phyloP scores from a whole-genome alignment of 2,329 filamentous ascomycete genomes.

The Knoxdaviesia proteae region DNA sequence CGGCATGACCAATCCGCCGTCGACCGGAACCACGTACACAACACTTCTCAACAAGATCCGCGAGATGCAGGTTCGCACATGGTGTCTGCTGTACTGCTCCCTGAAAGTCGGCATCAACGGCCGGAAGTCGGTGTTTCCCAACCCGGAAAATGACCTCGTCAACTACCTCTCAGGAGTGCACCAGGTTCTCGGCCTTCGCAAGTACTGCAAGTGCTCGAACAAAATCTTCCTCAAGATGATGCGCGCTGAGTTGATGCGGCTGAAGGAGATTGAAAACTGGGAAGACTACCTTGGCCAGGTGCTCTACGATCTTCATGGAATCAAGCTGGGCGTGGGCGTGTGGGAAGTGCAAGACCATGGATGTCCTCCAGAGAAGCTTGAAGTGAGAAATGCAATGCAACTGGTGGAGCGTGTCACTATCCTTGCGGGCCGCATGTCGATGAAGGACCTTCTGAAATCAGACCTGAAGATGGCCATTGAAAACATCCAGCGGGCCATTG shows the following conservation, averaged over 20 bases:
- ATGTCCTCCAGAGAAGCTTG: constrained; percentile 56
- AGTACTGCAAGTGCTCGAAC: constrained; percentile 66
- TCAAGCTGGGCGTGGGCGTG: constrained; percentile 50
- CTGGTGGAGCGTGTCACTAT: constrained; percentile 68
- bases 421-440: constrained; percentile 62
- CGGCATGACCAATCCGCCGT: constrained; percentile 43
- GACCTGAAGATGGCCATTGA: constrained; percentile 82
- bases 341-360: constrained; percentile 58
- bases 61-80: constrained; percentile 71
- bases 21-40: constrained; percentile 33
- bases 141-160: constrained; percentile 50
- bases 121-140: constrained; percentile 40
- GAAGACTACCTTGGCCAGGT: constrained; percentile 76
- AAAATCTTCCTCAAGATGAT: constrained; percentile 79
- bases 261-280: constrained; percentile 59
- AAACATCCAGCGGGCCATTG: constrained; percentile 75
- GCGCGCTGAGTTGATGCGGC: constrained; percentile 62
- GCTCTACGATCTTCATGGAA: constrained; percentile 61
- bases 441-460: constrained; percentile 81
- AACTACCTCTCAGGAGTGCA: constrained; percentile 68
- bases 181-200: constrained; percentile 62
- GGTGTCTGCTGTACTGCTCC: constrained; percentile 71
- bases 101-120: constrained; percentile 53
- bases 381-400: constrained; percentile 59
- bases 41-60: constrained; percentile 45